Conservation (phyloP, 768 basidiomycete species). For the Filobasidium wieringae region DNA sequence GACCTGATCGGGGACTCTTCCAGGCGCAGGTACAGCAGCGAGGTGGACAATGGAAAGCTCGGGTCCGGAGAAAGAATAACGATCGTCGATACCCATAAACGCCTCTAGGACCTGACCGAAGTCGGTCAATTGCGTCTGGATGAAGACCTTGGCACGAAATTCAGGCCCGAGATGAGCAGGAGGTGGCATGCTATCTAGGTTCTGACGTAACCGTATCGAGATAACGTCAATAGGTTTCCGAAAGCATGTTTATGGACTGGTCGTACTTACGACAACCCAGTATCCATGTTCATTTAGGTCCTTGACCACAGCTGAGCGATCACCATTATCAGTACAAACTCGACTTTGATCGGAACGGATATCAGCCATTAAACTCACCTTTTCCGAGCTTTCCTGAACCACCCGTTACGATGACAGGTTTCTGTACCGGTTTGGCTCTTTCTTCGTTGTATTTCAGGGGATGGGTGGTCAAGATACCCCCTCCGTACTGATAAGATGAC, state of each 20-base stretch:
- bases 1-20: constrained; percentile 1
- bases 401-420: neutral
- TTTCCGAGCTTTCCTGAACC: neutral
- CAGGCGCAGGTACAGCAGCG: constrained; percentile 11
- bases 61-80: neutral
- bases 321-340: neutral
- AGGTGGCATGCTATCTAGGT: neutral
- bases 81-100: neutral
- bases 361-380: neutral
- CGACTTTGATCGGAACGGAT: neutral
- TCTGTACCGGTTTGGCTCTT: neutral
- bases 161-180: neutral
- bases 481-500: neutral
- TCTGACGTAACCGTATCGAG: neutral
- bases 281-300: neutral
- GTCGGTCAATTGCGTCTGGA: neutral
- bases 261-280: neutral
- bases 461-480: neutral
- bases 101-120: neutral
- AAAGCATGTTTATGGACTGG: no score
- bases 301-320: neutral
- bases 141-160: neutral
- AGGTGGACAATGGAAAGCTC: constrained; percentile 10
- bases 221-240: neutral
- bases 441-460: neutral